Evolutionary conservation across 805 yeast species (phyloP).

Genomic region (Trichomonascus vanleenenianus): DNA sequence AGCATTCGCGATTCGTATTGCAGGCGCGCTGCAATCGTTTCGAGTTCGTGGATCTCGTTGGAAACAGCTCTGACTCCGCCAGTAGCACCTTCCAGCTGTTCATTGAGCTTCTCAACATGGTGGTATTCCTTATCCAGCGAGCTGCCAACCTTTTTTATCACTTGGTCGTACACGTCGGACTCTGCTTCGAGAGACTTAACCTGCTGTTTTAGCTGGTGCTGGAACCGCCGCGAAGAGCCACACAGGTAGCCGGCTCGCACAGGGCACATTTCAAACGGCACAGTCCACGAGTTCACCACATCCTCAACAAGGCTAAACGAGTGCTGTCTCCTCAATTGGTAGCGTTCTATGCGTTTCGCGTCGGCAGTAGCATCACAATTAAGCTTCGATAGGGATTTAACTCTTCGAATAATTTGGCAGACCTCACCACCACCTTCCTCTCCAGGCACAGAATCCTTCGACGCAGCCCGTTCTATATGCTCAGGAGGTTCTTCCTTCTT

Average conservation of each 20-base stretch:
- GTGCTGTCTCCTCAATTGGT: conserved; percentile 12
- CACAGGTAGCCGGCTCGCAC: too few relatives aligned
- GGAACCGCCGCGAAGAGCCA: not conserved
- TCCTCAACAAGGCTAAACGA: conserved; percentile 11
- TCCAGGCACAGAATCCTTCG: too few relatives aligned
- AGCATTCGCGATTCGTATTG: conserved; percentile 59
- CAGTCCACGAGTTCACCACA: conserved; percentile 8
- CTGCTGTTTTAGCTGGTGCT: conserved; percentile 1
- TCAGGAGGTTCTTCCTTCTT: too few relatives aligned
- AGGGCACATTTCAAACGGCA: conserved; percentile 5
- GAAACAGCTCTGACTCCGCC: not conserved
- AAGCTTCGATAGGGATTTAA: too few relatives aligned
- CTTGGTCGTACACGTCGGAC: conserved; percentile 5
- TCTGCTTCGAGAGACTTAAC: conserved; percentile 5
- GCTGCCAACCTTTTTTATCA: not conserved
- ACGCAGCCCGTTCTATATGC: too few relatives aligned
- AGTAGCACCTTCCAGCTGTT: conserved; percentile 3
- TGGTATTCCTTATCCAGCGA: conserved; percentile 4
- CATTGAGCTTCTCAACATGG: conserved; percentile 3
- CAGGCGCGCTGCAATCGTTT: conserved; percentile 28
- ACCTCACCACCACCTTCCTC: too few relatives aligned
- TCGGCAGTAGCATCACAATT: not conserved
- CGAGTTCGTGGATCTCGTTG: conserved; percentile 13
- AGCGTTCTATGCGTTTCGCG: conserved; percentile 1
- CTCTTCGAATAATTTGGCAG: too few relatives aligned